Evolutionary conservation across 2,329 filamentous ascomycete genomes (phyloP).

Genomic region (Nannizziopsis barbatae): DNA sequence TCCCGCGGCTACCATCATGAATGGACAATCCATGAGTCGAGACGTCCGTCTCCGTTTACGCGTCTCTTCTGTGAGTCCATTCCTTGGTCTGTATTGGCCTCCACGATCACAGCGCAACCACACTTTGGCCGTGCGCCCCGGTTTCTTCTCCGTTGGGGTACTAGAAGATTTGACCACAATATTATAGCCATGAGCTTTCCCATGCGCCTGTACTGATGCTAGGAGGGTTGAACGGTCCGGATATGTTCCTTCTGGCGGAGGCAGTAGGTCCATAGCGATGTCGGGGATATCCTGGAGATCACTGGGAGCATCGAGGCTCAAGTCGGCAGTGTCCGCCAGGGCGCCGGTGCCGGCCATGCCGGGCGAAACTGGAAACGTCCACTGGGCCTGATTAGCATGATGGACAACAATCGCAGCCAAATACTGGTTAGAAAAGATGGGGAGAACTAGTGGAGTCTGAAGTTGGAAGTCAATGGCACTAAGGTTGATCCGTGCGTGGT

Average conservation of each 20-base stretch:
- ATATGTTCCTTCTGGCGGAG: slow-evolving; percentile 35
- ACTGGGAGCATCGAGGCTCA: slow-evolving; percentile 36
- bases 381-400: slow-evolving; percentile 6
- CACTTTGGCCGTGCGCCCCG: slow-evolving; percentile 35
- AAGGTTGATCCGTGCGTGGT: slow-evolving; percentile 8
- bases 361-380: slow-evolving; percentile 3
- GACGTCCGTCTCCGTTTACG: slow-evolving; percentile 35
- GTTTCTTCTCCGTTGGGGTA: slow-evolving; percentile 36
- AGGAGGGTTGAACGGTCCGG: slow-evolving; percentile 34
- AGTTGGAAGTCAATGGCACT: slow-evolving; percentile 3
- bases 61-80: slow-evolving; percentile 37
- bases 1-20: slow-evolving; percentile 35
- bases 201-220: slow-evolving; percentile 32
- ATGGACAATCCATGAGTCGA: slow-evolving; percentile 36
- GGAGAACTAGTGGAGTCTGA: neutral
- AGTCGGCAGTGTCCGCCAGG: slow-evolving; percentile 35
- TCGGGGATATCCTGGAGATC: slow-evolving; percentile 38
- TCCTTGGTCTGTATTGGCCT: slow-evolving; percentile 36
- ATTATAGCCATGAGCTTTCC: slow-evolving; percentile 36
- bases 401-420: neutral
- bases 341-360: slow-evolving; percentile 15
- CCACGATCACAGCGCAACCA: slow-evolving; percentile 38
- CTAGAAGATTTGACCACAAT: slow-evolving; percentile 38
- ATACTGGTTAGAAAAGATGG: neutral
- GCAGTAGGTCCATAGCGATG: slow-evolving; percentile 32